phyloP scores from a whole-genome alignment of 108 stramenopile genomes.

The Poteriospumella lacustris region DNA sequence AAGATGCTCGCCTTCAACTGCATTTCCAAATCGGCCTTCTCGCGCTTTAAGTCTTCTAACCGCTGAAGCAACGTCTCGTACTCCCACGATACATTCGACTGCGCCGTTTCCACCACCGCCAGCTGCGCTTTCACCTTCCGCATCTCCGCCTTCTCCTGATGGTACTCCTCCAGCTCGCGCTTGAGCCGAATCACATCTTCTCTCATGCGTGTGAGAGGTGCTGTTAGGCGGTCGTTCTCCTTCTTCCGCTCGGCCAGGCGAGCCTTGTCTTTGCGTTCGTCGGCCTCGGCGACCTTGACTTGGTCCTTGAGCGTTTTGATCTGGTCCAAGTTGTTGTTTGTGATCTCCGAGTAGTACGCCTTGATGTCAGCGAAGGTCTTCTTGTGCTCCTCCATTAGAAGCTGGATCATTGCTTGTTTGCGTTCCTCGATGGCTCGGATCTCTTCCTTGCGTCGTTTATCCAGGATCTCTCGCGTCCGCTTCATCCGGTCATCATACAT shows the following conservation, averaged over 20 bases:
- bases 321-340: conserved; percentile 66
- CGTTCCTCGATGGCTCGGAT: conserved; percentile 47
- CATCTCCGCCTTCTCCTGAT: conserved; percentile 50
- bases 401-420: conserved; percentile 52
- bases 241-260: conserved; percentile 53
- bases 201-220: conserved; percentile 55
- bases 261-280: conserved; percentile 58
- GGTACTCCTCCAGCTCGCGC: conserved; percentile 50
- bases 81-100: conserved; percentile 54
- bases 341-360: conserved; percentile 66
- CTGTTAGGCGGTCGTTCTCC: conserved; percentile 59
- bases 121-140: conserved; percentile 43
- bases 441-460: conserved; percentile 51
- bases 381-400: conserved; percentile 58
- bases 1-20: conserved; percentile 45
- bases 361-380: conserved; percentile 64
- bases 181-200: conserved; percentile 47
- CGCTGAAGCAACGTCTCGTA: conserved; percentile 56
- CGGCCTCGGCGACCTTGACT: conserved; percentile 47
- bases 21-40: conserved; percentile 50
- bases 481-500: conserved; percentile 40
- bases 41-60: conserved; percentile 28
- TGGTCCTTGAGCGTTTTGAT: conserved; percentile 64
- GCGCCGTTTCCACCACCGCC: conserved; percentile 42
- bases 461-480: conserved; percentile 49